These are phyloP conservation scores for Botryosphaeria dothidea DNA, from an alignment of 2,329 filamentous ascomycete species.

Conservation along the genomic window DNA sequence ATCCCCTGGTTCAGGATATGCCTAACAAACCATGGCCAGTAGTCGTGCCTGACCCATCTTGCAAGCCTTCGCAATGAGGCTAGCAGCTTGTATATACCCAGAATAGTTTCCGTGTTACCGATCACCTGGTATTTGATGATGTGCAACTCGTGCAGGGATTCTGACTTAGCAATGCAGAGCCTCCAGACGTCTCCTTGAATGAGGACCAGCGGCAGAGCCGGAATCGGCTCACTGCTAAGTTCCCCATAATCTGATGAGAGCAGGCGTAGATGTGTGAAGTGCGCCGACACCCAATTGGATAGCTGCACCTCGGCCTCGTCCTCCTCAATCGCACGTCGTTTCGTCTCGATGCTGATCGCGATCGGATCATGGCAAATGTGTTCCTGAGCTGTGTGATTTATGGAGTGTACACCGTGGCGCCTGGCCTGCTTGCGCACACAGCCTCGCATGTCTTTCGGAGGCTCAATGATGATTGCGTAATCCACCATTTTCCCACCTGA, in stretches of 20 bases:
- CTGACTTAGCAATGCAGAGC: neutral
- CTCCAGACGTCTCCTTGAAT: conserved; percentile 20
- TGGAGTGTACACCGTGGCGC: neutral
- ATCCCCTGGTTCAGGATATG: neutral
- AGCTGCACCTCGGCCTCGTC: conserved; percentile 6
- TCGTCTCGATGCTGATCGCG: conserved; percentile 19
- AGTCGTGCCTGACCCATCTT: conserved; percentile 3
- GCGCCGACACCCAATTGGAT: conserved; percentile 13
- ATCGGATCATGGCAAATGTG: conserved; percentile 10
- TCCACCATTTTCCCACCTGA: conserved; percentile 12
- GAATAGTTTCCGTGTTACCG: conserved; percentile 5
- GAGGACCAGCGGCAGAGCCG: conserved; percentile 12
- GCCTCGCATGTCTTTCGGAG: neutral
- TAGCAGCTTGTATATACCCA: conserved; percentile 19
- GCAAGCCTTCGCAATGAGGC: conserved; percentile 16
- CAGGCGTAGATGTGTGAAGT: conserved; percentile 11
- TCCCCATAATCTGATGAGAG: neutral
- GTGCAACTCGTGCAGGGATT: neutral
- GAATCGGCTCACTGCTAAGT: neutral
- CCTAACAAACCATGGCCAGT: conserved; percentile 7
- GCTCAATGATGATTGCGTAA: conserved; percentile 17
- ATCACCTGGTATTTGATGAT: conserved; percentile 2
- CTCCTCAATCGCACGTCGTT: neutral
- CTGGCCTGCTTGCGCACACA: neutral
- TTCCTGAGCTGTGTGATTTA: conserved; percentile 16